Conservation (phyloP, 129 eudicot genomes). For the Dittrichia graveolens region DNA sequence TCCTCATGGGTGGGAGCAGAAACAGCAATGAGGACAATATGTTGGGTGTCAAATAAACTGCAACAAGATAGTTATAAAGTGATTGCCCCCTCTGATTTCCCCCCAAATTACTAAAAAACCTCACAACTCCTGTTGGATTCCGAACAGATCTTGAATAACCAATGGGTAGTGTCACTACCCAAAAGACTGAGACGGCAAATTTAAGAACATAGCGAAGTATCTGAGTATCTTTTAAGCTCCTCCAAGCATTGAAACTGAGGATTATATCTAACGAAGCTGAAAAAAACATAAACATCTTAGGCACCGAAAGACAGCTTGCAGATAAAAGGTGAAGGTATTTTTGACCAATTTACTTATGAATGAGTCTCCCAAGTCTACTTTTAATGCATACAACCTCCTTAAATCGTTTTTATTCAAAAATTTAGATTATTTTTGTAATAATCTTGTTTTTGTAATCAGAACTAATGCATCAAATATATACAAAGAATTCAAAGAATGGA, state of each 20-base stretch:
- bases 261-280: slow-evolving; percentile 83
- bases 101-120: slow-evolving; percentile 64
- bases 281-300: slow-evolving; percentile 16
- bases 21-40: slow-evolving; percentile 69
- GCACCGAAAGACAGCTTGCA: slow-evolving; percentile 8
- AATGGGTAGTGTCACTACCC: slow-evolving; percentile 89
- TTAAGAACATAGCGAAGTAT: slow-evolving; percentile 86
- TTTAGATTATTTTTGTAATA: neutral
- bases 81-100: slow-evolving; percentile 57
- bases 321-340: neutral
- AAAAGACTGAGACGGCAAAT: slow-evolving; percentile 69
- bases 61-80: slow-evolving; percentile 65
- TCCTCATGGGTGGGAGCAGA: slow-evolving; percentile 81
- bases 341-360: slow-evolving; percentile 8
- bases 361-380: neutral
- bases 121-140: slow-evolving; percentile 80
- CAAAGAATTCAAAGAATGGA: neutral
- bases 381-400: slow-evolving; percentile 1
- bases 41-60: slow-evolving; percentile 80
- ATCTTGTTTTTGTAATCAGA: slow-evolving; percentile 6
- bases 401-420: slow-evolving; percentile 9
- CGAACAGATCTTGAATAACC: slow-evolving; percentile 70
- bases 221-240: slow-evolving; percentile 77
- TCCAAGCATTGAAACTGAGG: slow-evolving; percentile 90
- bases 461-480: neutral